Evolutionary conservation across 768 basidiomycete genomes (phyloP), one percentile per base, ranked within the genome.

Genomic region (Termitomyces sp.): DNA sequence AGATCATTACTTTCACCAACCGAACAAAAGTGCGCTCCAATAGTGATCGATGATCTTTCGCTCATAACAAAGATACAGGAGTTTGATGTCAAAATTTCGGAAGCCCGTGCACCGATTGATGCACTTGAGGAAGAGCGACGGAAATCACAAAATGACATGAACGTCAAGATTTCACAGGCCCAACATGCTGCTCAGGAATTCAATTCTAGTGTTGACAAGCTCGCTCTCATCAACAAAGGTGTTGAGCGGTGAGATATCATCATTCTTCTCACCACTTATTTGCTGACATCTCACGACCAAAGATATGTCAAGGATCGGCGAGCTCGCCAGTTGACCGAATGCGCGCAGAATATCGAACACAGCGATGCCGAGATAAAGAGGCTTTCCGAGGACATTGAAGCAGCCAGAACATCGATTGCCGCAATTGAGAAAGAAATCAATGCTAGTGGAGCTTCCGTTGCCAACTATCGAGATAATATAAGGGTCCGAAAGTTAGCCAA

Each of bases 381-480:
- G 25, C 66, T 79, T 9, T 71, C 70, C 37, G 66, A 65, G 52
- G 68, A 72, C 55, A 76, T 84, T 25, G 79, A 81, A 64, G 66
- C 63, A 29, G 70, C 69, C 45, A 76, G 82, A 56, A 72, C 72
- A 55, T 69, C 66, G 36, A 82, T 93, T 34, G 77, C 79, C 14
- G 77, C 73, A 25, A 82, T 95, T 15, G 88, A 92, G 68, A 87
- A 86, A 69, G 90, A 94, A 69, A 86, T 94, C 70, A 87, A 86
- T 70, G 87, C 89, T 65, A 83, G 89, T 63, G 88, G 86, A 54
- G 85, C 89, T 42, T 81, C 81, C 11, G 70, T 87, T 51, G 83
- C 87, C 31, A 91, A 88, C 71, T 73, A 93, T 57, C 84, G 89
- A 63, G 91, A 94, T 71, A 99, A 98, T 71, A 76, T 94, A 49